phyloP scores from a whole-genome alignment of 352 stramenopile genomes.

The Nothophytophthora sp. region DNA sequence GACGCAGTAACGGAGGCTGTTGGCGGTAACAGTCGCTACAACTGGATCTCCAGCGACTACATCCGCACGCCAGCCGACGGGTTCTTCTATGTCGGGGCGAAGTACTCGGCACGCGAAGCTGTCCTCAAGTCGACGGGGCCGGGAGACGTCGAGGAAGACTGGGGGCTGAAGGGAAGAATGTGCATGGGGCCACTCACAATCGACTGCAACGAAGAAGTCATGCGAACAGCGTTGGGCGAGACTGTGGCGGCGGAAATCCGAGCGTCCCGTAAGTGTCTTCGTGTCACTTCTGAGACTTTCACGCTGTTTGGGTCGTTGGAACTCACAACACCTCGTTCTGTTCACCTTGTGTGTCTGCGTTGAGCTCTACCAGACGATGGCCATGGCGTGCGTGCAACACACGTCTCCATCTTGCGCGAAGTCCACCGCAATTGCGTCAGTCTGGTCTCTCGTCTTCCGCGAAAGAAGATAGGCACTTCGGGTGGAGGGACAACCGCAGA shows the following conservation, averaged over 20 bases:
- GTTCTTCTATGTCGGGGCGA: constrained; percentile 73
- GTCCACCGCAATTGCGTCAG: constrained; percentile 45
- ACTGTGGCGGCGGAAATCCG: constrained; percentile 6
- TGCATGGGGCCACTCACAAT: constrained; percentile 59
- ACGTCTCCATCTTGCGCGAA: constrained; percentile 51
- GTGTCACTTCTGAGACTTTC: neutral
- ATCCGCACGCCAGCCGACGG: constrained; percentile 65
- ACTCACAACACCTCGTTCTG: too few relatives aligned
- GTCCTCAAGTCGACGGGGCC: constrained; percentile 11
- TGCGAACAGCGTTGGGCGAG: constrained; percentile 33
- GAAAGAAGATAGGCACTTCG: constrained; percentile 14
- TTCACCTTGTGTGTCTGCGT: neutral
- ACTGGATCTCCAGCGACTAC: constrained; percentile 63
- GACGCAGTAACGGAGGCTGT: constrained; percentile 1
- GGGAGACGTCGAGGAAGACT: constrained; percentile 27
- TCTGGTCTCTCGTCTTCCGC: constrained; percentile 36
- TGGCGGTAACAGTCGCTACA: constrained; percentile 18
- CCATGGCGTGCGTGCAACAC: constrained; percentile 35
- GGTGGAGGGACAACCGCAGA: too few relatives aligned
- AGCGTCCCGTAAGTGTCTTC: constrained; percentile 13
- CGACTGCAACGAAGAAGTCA: constrained; percentile 57
- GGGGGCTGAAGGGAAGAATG: constrained; percentile 62
- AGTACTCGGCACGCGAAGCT: constrained; percentile 36
- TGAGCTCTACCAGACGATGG: constrained; percentile 12
- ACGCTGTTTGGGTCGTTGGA: neutral